A percentile compares a stretch with the other conserved stretches of the same genome.
phyloP scores from a whole-genome alignment of 139 green algal species.

The Trebouxia sp. region DNA sequence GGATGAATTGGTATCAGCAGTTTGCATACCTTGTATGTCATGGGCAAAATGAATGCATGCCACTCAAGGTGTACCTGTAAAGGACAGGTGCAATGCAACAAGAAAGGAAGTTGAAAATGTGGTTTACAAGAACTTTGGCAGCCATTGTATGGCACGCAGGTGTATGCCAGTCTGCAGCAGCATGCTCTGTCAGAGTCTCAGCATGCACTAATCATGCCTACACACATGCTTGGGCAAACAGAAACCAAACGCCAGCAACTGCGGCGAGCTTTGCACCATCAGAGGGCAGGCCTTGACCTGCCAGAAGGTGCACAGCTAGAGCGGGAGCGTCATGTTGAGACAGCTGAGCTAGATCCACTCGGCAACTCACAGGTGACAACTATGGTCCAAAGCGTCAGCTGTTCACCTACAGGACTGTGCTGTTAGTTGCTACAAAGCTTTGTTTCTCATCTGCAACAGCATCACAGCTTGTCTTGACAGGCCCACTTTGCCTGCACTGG shows the following conservation, averaged over 20 bases:
- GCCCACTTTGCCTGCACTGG: too few relatives aligned
- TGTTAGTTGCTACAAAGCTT: too few relatives aligned
- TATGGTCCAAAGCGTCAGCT: too few relatives aligned
- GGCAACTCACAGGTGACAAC: background rate
- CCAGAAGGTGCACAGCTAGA: constrained; percentile 33
- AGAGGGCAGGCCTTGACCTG: constrained; percentile 58
- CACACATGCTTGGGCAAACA: constrained; percentile 24
- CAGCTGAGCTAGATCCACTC: background rate
- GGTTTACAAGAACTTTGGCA: background rate
- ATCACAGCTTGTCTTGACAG: too few relatives aligned
- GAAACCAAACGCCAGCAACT: constrained; percentile 80
- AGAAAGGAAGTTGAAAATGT: too few relatives aligned
- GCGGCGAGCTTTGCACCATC: constrained; percentile 55
- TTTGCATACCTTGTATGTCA: too few relatives aligned
- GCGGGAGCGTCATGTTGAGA: background rate
- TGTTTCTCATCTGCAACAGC: too few relatives aligned
- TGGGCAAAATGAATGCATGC: too few relatives aligned
- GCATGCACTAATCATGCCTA: constrained; percentile 30
- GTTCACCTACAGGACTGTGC: too few relatives aligned
- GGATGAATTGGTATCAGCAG: too few relatives aligned
- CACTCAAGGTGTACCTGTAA: too few relatives aligned
- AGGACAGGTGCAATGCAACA: too few relatives aligned
- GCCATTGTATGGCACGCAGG: constrained; percentile 1
- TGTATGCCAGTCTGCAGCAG: constrained; percentile 23
- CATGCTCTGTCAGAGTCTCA: constrained; percentile 18